Base-by-base conservation (phyloP, 805 yeast genomes). In the Candida taoyuanica region DNA sequence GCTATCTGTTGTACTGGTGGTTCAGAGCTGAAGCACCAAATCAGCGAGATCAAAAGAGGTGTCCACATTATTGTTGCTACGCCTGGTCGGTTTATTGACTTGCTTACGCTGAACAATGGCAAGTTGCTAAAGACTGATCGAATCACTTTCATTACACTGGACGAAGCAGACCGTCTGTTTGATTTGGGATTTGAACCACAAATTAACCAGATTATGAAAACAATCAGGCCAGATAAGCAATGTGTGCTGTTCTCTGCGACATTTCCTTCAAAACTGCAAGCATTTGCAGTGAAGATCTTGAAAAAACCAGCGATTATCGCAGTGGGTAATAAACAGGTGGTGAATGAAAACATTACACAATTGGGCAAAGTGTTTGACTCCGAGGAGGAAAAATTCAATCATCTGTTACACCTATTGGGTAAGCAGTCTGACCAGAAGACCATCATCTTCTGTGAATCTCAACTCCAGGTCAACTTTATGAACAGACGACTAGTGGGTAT, bases 171-270 rank as follows among this genome's bases (percentile, higher is more conserved):
- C 60, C 65, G 98, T 46, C 80, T 93, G 84, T 91, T 91, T 64
- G 98, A 93, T 59, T 67, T 93, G 73, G 98, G 98, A 1, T 93
- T 93, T 62, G 98, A 87, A 51, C 98, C 98, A 0, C 98, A 93
- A 56, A 87, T 93, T 4, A 78, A 74, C 49, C 85, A 86, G 52
- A 81, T 93, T 17, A 68, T 88, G 55, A 68, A 74, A 13, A 82
- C 83, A 26, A 70, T 86, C 3, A 68, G 97, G 34, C 93, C 93
- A 0, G 96, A 89, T 55, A 68, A 83, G 34, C 98, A 91, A 54
- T 84, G 93, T 14, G 91, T 89, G 3, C 62, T 93, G 18, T 93
- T 91, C 56, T 87, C 96, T 9, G 98, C 98, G 0, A 93, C 98
- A 0, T 88, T 93, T 50, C 96, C 97, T 0, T 65, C 73, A 5